Conservation (phyloP, 1,284 basidiomycete species). For the Calocybe gambosa region DNA sequence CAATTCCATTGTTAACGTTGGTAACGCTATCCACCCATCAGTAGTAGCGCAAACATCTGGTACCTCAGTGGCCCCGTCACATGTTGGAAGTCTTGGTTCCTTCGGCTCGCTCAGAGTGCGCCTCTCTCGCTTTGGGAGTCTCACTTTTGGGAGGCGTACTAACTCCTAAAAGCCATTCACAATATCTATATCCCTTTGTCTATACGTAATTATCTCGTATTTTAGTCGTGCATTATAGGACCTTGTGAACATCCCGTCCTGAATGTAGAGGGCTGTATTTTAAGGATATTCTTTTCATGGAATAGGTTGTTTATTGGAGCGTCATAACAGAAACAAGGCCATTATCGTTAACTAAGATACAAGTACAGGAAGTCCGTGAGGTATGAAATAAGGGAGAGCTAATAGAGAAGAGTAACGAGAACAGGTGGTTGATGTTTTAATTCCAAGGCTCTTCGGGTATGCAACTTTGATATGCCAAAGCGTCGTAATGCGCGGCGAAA, state of each 20-base stretch:
- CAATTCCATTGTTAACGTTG: conserved; percentile 66
- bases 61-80: conserved; percentile 45
- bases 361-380: conserved; percentile 12
- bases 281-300: neutral
- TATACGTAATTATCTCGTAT: neutral
- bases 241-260: neutral
- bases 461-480: conserved; percentile 21
- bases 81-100: conserved; percentile 45
- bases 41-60: conserved; percentile 37
- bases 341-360: neutral
- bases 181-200: conserved; percentile 1
- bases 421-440: conserved; percentile 8
- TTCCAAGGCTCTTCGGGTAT: conserved; percentile 16
- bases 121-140: conserved; percentile 66
- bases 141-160: conserved; percentile 59
- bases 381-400: conserved; percentile 9
- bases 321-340: too few species aligned
- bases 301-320: too few species aligned
- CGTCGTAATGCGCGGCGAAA: conserved; percentile 25
- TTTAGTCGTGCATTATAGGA: neutral
- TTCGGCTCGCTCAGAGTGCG: conserved; percentile 52
- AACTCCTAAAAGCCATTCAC: conserved; percentile 21
- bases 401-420: conserved; percentile 2
- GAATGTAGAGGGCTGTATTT: conserved; percentile 1
- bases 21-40: conserved; percentile 34